Evolutionary conservation across 805 yeast species (phyloP).

Genomic region (Cyberlindnera nakhonratchasimensis): DNA sequence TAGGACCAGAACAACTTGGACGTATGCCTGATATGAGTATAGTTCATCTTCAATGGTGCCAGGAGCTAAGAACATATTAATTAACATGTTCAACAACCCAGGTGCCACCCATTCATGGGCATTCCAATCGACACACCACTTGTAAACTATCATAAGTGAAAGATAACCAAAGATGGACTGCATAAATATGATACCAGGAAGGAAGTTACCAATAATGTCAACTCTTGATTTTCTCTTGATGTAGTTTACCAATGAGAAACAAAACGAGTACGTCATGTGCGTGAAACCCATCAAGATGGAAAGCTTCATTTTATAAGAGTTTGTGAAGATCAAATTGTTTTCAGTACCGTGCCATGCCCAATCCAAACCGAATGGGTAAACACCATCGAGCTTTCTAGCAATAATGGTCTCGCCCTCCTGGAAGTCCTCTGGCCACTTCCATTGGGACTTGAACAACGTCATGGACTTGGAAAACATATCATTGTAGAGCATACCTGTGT

Average conservation of each 20-base stretch:
- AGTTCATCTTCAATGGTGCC: conserved; percentile 81
- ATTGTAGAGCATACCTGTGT: conserved; percentile 91
- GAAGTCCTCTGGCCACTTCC: conserved; percentile 80
- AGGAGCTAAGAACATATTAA: conserved; percentile 92
- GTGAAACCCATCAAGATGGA: conserved; percentile 91
- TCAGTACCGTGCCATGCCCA: conserved; percentile 99
- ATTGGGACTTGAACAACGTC: conserved; percentile 82
- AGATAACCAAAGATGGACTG: conserved; percentile 95
- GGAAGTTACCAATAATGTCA: conserved; percentile 88
- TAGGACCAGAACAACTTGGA: conserved; percentile 69
- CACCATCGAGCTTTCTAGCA: conserved; percentile 58
- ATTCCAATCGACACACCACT: conserved; percentile 94
- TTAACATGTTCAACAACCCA: conserved; percentile 89
- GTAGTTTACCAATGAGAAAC: conserved; percentile 82
- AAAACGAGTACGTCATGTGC: conserved; percentile 89
- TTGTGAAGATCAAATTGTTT: conserved; percentile 82
- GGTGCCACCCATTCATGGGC: conserved; percentile 79
- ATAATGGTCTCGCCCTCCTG: conserved; percentile 64
- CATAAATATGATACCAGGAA: conserved; percentile 94
- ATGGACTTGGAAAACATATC: conserved; percentile 90
- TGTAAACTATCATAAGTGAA: conserved; percentile 80
- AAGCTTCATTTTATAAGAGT: conserved; percentile 96
- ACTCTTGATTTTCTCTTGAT: conserved; percentile 63
- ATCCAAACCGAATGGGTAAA: conserved; percentile 84
- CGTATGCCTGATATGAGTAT: conserved; percentile 71